Base-by-base conservation (phyloP, 2,329 filamentous ascomycete genomes). In the Fusarium sublunatum region DNA sequence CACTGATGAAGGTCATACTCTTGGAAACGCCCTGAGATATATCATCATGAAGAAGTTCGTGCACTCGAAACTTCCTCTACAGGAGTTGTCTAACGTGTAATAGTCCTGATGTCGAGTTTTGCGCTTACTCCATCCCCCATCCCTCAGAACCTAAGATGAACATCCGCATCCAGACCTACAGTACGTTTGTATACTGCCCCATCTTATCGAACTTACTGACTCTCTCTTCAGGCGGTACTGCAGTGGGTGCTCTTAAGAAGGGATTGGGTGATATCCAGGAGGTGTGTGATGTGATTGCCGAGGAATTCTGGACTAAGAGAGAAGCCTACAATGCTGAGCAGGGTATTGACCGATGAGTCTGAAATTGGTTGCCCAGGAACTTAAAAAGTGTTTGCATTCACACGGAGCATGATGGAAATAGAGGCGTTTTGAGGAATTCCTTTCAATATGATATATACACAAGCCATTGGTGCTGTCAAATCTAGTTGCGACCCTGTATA, bases 1-100 rank as follows among this genome's bases (percentile, higher is more conserved):
- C 71, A 87, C 91, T 58, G 89, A 92, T 41, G 95, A 99, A 80
- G 93, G 96, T 39, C 95, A 99, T 78, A 99, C 95, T 1, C 82
- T 99, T 48, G 95, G 95, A 26, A 99, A 99, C 77, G 92, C 93
- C 9, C 80, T 99, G 70, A 86, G 95, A 72, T 98, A 93, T 75
- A 90, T 97, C 64, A 96, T 99, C 72, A 97, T 97, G 91, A 98
- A 98, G 80, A 99, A 99, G 94, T 97, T 81, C 66, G 87, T 74
- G 42, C 28, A 10, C n/a, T 7, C 3, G 10, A 15, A 28, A 5
- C 5, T 13, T n/a, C 9, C 8, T 2, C n/a, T 7, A 4, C 15
- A 15, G 15, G 19, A 10, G 3, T 45, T 71, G 42, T 59, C 65
- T 58, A 40, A 53, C n/a, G 44, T 24, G 38, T 10, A 49, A 49